Evolutionary conservation across 2,329 filamentous ascomycete genomes (phyloP), one percentile per base, ranked within the genome.

Genomic region (Aspergillus texensis): DNA sequence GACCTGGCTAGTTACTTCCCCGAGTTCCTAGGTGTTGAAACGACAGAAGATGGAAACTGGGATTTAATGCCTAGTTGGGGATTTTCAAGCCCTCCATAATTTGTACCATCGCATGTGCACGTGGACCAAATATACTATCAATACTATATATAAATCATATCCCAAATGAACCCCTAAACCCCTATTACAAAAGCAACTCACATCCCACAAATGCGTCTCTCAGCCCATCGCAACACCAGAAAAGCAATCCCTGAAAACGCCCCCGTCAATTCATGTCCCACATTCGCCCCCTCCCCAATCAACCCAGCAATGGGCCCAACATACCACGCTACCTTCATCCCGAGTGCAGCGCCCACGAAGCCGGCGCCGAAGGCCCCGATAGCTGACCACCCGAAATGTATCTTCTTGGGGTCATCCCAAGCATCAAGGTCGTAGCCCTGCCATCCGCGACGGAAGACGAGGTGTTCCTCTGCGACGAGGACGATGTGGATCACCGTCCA

Each of bases 401-500:
- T 57, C n/a, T 67, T 52, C 2, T 62, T 62, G 5, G 67, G 67
- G 43, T 70, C 70, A 24, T 73, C 69, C 77, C 77, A 79, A 14
- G 70, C 72, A 57, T 74, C 70, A 26, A 72, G 72, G 53, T 78
- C 70, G 57, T 79, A 79, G 28, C 70, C 67, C 11, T 65, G 69
- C 72, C 74, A 78, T 9, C 72, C 65, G 26, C 64, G 67, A 0
- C 77, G 72, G 65, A 79, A 79, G 21, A 76, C 63, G 36, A 78
- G 56, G 65, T 77, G 75, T 58, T 78, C 77, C 46, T 75, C 72
- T 16, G 71, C 67, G 9, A 79, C 72, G 6, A 78, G 62, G 2
- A 74, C 71, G 55, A 77, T 69, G 36, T 76, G 76, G 14, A 77
- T 77, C 0, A 81, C 82, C 60, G 79, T 81, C 80, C 81, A 84